Evolutionary conservation across 352 stramenopile species (phyloP).

Genomic region (Globisporangium splendens): DNA sequence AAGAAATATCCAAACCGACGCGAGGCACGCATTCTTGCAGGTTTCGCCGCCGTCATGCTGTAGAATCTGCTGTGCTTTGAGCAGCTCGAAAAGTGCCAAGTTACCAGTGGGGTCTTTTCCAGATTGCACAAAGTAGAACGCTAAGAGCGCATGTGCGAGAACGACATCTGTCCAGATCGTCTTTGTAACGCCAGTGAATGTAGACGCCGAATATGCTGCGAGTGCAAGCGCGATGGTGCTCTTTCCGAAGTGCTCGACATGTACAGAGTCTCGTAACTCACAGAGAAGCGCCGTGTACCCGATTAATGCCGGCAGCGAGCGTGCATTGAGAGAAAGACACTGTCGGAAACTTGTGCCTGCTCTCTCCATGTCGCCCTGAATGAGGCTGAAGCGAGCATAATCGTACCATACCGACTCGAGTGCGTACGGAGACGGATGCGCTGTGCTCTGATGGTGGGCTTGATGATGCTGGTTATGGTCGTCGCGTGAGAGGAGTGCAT

Average conservation of each 20-base stretch:
- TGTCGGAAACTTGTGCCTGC: constrained; percentile 50
- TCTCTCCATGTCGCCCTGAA: constrained; percentile 43
- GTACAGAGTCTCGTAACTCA: constrained; percentile 47
- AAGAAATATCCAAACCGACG: constrained; percentile 61
- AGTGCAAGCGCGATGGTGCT: constrained; percentile 26
- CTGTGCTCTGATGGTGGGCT: constrained; percentile 13
- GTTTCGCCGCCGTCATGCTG: constrained; percentile 13
- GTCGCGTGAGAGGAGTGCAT: constrained; percentile 8
- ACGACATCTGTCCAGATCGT: constrained; percentile 16
- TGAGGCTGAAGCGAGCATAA: constrained; percentile 60
- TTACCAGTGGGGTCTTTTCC: constrained; percentile 53
- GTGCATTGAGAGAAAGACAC: constrained; percentile 49
- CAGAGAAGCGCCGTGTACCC: constrained; percentile 56
- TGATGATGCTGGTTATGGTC: constrained; percentile 7
- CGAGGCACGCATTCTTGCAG: constrained; percentile 24
- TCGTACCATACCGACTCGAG: constrained; percentile 53
- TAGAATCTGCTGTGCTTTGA: constrained; percentile 49
- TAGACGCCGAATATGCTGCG: constrained; percentile 13
- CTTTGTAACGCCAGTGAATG: constrained; percentile 1
- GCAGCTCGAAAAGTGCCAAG: constrained; percentile 58
- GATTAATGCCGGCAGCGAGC: constrained; percentile 35
- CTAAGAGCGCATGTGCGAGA: constrained; percentile 58
- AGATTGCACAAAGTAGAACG: constrained; percentile 49
- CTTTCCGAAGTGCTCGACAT: constrained; percentile 41
- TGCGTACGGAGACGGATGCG: constrained; percentile 7